Evolutionary conservation across 2,329 filamentous ascomycete genomes (phyloP).

Genomic region (Bertia moriformis): DNA sequence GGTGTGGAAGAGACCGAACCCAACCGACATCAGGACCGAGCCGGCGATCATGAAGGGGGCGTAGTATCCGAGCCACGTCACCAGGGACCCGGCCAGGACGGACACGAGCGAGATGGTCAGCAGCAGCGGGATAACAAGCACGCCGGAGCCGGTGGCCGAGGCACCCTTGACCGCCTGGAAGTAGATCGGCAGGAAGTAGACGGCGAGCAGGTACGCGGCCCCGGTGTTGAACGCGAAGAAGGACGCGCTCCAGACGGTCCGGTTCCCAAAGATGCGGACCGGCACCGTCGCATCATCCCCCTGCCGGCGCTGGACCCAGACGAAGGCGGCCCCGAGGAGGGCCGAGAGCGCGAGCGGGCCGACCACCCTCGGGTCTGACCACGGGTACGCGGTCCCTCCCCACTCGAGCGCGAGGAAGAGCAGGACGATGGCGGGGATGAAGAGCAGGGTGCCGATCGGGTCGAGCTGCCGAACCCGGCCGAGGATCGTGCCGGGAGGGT

Average conservation of each 20-base stretch:
- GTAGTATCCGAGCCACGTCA: slow-evolving; percentile 9
- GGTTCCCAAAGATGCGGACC: background rate
- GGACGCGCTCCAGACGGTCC: background rate
- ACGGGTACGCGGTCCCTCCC: background rate
- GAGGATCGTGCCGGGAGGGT: background rate
- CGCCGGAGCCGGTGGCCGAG: background rate
- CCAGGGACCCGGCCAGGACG: slow-evolving; percentile 4
- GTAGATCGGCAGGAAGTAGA: background rate
- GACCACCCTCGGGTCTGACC: background rate
- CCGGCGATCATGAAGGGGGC: slow-evolving; percentile 8
- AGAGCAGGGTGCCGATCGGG: background rate
- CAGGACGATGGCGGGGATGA: background rate
- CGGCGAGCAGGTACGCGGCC: background rate
- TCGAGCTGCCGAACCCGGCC: background rate
- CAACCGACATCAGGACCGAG: background rate
- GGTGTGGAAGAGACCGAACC: background rate
- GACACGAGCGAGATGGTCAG: background rate
- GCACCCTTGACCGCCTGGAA: background rate
- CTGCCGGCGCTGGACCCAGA: background rate
- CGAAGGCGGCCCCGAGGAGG: background rate
- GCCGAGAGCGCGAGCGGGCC: background rate
- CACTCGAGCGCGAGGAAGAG: background rate
- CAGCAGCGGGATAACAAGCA: slow-evolving; percentile 4
- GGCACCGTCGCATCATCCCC: background rate
- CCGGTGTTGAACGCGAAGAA: background rate